Evolutionary conservation across 1,284 basidiomycete species (phyloP), one percentile per base, ranked within the genome.

Genomic region (Apiotrichum domesticum): DNA sequence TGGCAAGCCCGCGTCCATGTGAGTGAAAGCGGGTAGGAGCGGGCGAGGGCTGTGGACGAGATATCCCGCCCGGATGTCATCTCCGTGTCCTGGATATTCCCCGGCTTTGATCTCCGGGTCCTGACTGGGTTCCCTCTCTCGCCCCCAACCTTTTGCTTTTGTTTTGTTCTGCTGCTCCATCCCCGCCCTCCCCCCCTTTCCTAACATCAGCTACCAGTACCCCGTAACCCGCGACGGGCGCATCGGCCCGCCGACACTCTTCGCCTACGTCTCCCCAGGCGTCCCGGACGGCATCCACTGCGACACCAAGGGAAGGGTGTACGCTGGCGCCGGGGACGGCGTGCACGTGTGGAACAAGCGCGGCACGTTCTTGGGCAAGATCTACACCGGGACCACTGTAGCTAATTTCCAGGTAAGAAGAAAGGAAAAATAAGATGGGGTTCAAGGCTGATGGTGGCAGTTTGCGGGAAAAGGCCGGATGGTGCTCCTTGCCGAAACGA

Each of bases 281-380:
- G 67, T 86, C 29, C 83, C 87, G 0, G 83, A 83, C 61, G 83
- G 73, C n/a, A 67, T 84, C 37, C 81, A 82, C 63, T 72, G 79
- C 35, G 87, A 90, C 66, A 75, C 74, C 1, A 66, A 80, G 2
- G 87, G 86, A 2, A 87, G 88, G 64, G 80, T 88, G 1, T 88
- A 87, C 62, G 78, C 83, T 14, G 85, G 85, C 3, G 82, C 80
- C 57, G 85, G 83, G 5, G 88, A 90, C 63, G 88, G 88, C 45
- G 83, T 87, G 1, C 82, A 87, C 32, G 85, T 89, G 2, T 88
- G 84, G 82, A 82, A 83, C 66, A 65, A 80, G 0, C 66, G 80
- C 13, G 87, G 87, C 3, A 80, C 78, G 2, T 77, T 89, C 2
- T 75, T 90, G 9, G 87, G 87, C 44, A 90, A 89, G 73, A 84